Conservation (phyloP, 1,139 yeast species). For the Kodamaea sp. region DNA sequence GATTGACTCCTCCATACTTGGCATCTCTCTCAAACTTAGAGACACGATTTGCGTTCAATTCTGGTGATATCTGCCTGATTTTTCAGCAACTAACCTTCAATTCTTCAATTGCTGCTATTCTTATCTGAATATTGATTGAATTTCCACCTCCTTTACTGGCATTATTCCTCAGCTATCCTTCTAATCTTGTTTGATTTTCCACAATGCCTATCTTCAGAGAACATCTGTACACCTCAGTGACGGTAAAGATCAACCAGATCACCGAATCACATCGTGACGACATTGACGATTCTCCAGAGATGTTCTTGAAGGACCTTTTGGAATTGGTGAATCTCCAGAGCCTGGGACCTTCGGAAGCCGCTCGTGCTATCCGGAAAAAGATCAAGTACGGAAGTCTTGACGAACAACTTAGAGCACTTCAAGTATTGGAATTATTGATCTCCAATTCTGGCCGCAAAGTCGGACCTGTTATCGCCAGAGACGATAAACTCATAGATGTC, state of each 20-base stretch:
- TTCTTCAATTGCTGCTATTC: no score
- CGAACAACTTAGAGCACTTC: constrained; percentile 67
- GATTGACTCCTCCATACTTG: no score
- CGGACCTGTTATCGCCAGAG: constrained; percentile 60
- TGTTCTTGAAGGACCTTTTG: constrained; percentile 39
- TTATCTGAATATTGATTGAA: no score
- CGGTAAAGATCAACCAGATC: constrained; percentile 50
- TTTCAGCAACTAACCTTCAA: no score
- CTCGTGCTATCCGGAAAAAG: constrained; percentile 84
- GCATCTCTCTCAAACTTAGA: no score
- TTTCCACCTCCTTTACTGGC: no score
- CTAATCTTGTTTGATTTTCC: background rate
- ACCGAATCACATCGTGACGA: constrained; percentile 38
- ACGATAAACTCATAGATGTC: constrained; percentile 68
- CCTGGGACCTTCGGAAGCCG: constrained; percentile 73
- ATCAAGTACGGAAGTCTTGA: constrained; percentile 75
- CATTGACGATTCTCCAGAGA: constrained; percentile 31
- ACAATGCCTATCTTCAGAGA: constrained; percentile 49
- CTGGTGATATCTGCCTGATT: no score
- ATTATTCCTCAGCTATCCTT: no score
- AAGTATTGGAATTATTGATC: constrained; percentile 70
- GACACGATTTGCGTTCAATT: no score
- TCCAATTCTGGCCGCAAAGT: constrained; percentile 65
- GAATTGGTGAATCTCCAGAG: constrained; percentile 41
- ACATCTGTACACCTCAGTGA: constrained; percentile 56